A percentile compares a stretch with the other conserved stretches of the same genome.
phyloP scores from a whole-genome alignment of 1,284 basidiomycete genomes.

The Xanthoconium separans region DNA sequence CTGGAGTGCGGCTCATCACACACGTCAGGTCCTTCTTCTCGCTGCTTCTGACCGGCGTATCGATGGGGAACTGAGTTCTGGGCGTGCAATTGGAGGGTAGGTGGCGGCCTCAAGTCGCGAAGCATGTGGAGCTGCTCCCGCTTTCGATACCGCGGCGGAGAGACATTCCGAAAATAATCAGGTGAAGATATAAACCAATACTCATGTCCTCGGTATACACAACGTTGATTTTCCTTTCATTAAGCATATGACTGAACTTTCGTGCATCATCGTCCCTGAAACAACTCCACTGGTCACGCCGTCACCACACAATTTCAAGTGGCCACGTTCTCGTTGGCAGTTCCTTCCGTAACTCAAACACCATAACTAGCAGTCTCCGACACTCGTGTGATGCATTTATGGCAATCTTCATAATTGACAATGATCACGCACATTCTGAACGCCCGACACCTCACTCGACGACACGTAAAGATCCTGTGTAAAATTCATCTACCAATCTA shows the following conservation, averaged over 20 bases:
- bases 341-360: background rate
- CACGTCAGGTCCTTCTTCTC: background rate
- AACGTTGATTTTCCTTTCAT: background rate
- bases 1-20: conserved; percentile 5
- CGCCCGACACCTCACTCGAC: background rate
- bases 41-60: background rate
- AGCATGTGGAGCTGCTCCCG: background rate
- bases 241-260: too few species aligned
- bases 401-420: background rate
- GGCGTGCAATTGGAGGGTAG: conserved; percentile 5
- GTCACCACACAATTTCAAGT: background rate
- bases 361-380: background rate
- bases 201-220: background rate
- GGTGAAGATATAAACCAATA: background rate
- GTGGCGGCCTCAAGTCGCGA: background rate
- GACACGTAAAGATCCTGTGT: conserved; percentile 8
- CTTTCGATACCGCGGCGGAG: background rate
- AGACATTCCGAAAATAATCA: background rate
- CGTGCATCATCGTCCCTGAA: background rate
- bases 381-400: background rate
- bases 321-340: background rate
- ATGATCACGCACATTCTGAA: background rate
- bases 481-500: conserved; percentile 3
- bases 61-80: conserved; percentile 1
- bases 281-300: background rate